Evolutionary conservation across 2,329 filamentous ascomycete species (phyloP).

Genomic region (Nemania bipapillata): DNA sequence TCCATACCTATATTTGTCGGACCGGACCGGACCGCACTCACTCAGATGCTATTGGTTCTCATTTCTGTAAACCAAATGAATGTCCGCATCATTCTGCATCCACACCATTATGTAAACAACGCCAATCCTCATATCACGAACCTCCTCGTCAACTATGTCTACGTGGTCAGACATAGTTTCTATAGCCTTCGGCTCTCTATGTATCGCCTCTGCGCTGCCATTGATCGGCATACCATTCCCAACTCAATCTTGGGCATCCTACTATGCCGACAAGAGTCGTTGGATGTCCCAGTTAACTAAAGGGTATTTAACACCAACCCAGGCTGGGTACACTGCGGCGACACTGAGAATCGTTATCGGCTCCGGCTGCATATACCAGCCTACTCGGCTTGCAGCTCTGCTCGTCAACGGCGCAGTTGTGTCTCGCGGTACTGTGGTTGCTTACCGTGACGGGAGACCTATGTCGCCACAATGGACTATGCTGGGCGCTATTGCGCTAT

Average conservation of each 20-base stretch:
- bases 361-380: conserved; percentile 37
- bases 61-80: too few relatives aligned
- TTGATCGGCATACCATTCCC: conserved; percentile 44
- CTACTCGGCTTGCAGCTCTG: conserved; percentile 36
- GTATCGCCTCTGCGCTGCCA: conserved; percentile 41
- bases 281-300: conserved; percentile 40
- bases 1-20: too few relatives aligned
- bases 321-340: conserved; percentile 40
- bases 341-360: conserved; percentile 40
- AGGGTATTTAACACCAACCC: conserved; percentile 36
- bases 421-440: conserved; percentile 37
- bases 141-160: background rate
- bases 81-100: background rate
- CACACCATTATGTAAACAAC: background rate
- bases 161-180: conserved; percentile 26
- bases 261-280: conserved; percentile 44
- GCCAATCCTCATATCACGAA: background rate
- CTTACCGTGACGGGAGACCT: conserved; percentile 38
- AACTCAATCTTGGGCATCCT: conserved; percentile 34
- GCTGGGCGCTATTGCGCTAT: conserved; percentile 28
- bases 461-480: conserved; percentile 44
- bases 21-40: background rate
- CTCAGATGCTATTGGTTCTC: background rate
- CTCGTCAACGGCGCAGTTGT: conserved; percentile 39
- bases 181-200: conserved; percentile 40